phyloP scores from a whole-genome alignment of 768 basidiomycete genomes.

The Boletellus ananiceps region DNA sequence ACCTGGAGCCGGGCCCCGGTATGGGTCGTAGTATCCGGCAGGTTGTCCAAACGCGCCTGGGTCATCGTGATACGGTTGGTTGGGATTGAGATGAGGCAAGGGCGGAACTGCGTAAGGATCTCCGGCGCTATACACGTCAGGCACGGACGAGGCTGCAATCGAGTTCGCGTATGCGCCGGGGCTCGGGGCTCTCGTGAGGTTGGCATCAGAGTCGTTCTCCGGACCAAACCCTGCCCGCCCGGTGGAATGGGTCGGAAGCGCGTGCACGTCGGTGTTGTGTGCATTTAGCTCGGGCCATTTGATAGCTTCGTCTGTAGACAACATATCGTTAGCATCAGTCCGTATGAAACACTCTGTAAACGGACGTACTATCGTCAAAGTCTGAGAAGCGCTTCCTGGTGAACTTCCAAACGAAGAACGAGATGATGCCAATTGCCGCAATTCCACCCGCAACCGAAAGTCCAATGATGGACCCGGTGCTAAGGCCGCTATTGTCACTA shows the following conservation, averaged over 20 bases:
- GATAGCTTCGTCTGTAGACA: conserved; percentile 65
- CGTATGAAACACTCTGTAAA: conserved; percentile 11
- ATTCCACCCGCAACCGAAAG: conserved; percentile 79
- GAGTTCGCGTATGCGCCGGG: conserved; percentile 44
- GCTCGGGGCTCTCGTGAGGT: conserved; percentile 49
- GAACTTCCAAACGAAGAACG: conserved; percentile 84
- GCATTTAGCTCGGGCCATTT: conserved; percentile 88
- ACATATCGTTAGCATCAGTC: background rate
- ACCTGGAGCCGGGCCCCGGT: conserved; percentile 68
- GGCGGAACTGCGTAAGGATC: conserved; percentile 86
- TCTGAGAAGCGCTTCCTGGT: conserved; percentile 71
- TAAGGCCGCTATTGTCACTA: conserved; percentile 34
- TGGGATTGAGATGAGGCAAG: conserved; percentile 75
- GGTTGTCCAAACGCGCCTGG: conserved; percentile 40
- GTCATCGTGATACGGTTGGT: conserved; percentile 72
- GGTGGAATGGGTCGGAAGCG: conserved; percentile 65
- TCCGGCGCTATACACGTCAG: conserved; percentile 34
- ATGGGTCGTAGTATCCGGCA: conserved; percentile 70
- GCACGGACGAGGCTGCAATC: conserved; percentile 41
- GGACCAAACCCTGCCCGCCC: conserved; percentile 62
- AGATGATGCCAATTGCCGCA: conserved; percentile 63
- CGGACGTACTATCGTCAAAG: conserved; percentile 72
- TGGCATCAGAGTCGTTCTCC: conserved; percentile 58
- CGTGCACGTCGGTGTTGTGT: conserved; percentile 52
- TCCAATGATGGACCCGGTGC: conserved; percentile 73